Evolutionary conservation across 1,284 basidiomycete species (phyloP).

Genomic region (Wallemia mellicola): DNA sequence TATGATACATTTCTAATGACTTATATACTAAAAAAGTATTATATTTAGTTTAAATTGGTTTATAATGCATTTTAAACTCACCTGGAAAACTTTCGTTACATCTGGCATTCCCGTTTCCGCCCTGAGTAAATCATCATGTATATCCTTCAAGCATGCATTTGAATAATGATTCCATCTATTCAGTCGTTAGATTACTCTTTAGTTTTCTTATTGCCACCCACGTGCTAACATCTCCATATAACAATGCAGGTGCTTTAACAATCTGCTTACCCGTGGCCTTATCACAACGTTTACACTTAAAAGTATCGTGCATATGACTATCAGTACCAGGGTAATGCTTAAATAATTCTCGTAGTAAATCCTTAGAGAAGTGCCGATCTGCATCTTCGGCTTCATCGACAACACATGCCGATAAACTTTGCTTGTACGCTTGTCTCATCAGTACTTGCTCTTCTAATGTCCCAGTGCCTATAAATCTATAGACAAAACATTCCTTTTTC

Average conservation of each 20-base stretch:
- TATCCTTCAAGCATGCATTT: conserved; percentile 53
- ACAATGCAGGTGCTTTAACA: conserved; percentile 48
- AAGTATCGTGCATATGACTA: conserved; percentile 87
- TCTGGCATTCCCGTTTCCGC: conserved; percentile 60
- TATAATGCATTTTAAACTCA: not conserved
- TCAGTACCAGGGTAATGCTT: conserved; percentile 59
- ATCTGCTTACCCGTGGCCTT: conserved; percentile 49
- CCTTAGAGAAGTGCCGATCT: conserved; percentile 78
- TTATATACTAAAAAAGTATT: not conserved
- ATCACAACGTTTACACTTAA: conserved; percentile 78
- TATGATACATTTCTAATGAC: not conserved
- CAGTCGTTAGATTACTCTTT: conserved; percentile 3
- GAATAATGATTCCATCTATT: conserved; percentile 89
- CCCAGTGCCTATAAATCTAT: conserved; percentile 88
- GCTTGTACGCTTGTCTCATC: conserved; percentile 81
- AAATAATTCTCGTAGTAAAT: conserved; percentile 71
- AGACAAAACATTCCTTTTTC: conserved; percentile 98
- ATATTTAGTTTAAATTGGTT: not conserved
- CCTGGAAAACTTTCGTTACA: conserved; percentile 24
- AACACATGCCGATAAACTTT: conserved; percentile 82
- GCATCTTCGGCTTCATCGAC: conserved; percentile 92
- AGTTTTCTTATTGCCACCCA: conserved; percentile 9
- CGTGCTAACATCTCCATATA: conserved; percentile 96
- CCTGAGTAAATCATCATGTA: conserved; percentile 82
- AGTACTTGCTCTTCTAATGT: conserved; percentile 99